Base-by-base conservation (phyloP, 176 grass and related monocot genomes). In the Triticum monococcum region DNA sequence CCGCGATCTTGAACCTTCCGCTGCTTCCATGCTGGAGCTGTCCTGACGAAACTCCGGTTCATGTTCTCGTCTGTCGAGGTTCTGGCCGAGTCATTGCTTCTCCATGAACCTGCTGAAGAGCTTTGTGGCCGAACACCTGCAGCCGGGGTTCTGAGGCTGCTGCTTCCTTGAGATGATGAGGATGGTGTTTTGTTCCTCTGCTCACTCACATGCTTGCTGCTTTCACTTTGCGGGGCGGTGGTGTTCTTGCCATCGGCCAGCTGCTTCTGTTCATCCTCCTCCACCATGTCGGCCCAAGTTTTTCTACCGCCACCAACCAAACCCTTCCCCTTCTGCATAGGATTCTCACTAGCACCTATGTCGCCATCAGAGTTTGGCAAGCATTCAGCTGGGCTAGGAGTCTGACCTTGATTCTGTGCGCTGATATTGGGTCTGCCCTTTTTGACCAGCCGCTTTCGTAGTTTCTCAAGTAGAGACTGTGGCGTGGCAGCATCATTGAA, bases 231-330 rank as follows among this genome's bases (percentile, higher is more conserved):
- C 14, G 54, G 54, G 7, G 79, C 59, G 45, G 23, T 23, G 37
- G 48, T 48, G 20, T n/a, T 72, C 32, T 79, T 66, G 25, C 4
- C 36, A 75, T 81, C 54, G 9, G 12, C 72, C n/a, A 54, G 33
- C 41, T 57, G 54, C 54, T 72, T 0, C 60, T 83, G 57, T 56
- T 81, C 69, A 67, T 91, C 89, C 73, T 92, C 88, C 54, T 92
- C 85, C 41, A 88, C 79, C 78, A 92, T 88, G 66, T 93, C 91
- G 30, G 88, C 85, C 91, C 86, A 90, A 2, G 85, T 88, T 90
- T 85, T 88, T 56, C 30, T 86, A 43, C 72, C 68, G 45, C 18
- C 25, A 35, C 38, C 68, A n/a, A 59, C 78, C 68, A 70, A 41
- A 20, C 30, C 40, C 14, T 77, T 74, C n/a, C 35, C 75, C 37